These are phyloP conservation scores for Coprinellus aureogranulatus DNA, from an alignment of 768 basidiomycete genomes.

Conservation along the genomic window DNA sequence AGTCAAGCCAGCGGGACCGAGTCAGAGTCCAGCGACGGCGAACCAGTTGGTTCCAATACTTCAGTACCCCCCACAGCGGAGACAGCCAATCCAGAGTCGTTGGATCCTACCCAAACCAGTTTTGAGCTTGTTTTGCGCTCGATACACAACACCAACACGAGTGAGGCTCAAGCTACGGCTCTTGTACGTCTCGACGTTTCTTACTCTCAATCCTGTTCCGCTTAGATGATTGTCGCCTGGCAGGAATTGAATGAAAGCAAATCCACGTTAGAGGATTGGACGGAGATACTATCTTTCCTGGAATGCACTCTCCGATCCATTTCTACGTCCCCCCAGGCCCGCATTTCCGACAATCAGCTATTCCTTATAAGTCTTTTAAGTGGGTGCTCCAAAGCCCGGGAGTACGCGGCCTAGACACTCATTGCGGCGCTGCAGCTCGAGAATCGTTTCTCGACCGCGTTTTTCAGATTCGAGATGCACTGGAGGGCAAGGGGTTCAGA, in stretches of 20 bases:
- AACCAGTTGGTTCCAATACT: not conserved
- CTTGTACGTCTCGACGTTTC: not conserved
- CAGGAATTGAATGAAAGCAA: not conserved
- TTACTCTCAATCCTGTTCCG: not conserved
- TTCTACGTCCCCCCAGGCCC: not conserved
- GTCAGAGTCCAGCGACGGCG: slow-evolving; percentile 29
- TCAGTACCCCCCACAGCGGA: too few species aligned
- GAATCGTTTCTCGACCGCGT: not conserved
- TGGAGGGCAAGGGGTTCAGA: too few species aligned
- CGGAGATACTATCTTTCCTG: not conserved
- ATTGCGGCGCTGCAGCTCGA: not conserved
- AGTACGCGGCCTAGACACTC: not conserved
- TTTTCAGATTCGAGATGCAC: too few species aligned
- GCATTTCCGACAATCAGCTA: not conserved
- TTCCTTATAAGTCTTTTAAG: not conserved
- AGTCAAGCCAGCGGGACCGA: slow-evolving; percentile 49
- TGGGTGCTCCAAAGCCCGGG: too few species aligned
- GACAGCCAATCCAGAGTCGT: too few species aligned
- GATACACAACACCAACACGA: not conserved
- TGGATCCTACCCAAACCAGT: not conserved
- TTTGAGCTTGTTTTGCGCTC: not conserved
- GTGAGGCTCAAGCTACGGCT: too few species aligned
- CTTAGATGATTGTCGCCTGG: not conserved
- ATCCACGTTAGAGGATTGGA: not conserved
- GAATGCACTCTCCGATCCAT: not conserved